Conservation (phyloP, 371 early-diverging fungal species). For the Rhizopus microsporus region DNA sequence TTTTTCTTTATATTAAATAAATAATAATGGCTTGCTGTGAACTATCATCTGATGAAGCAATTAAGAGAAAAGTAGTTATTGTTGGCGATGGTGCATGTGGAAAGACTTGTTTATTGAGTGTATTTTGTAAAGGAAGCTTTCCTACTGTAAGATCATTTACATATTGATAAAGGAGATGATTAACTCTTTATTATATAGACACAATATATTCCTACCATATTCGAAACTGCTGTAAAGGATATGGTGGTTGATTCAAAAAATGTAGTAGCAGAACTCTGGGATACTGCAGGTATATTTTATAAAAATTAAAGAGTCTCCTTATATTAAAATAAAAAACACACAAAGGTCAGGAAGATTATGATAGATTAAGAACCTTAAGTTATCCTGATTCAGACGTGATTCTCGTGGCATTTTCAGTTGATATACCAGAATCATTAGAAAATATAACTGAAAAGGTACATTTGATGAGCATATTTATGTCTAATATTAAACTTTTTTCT, state of each 20-base stretch:
- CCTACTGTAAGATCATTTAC: constrained; percentile 43
- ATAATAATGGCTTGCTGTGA: constrained; percentile 21
- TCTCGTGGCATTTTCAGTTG: constrained; percentile 58
- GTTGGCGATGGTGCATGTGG: constrained; percentile 76
- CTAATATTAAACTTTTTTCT: neutral
- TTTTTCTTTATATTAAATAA: constrained; percentile 8
- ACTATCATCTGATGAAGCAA: constrained; percentile 17
- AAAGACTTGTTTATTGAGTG: constrained; percentile 63
- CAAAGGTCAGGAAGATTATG: constrained; percentile 59
- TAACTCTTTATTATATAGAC: constrained; percentile 13
- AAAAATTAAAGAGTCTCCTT: constrained; percentile 25
- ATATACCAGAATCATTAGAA: constrained; percentile 58
- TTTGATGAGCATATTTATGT: neutral
- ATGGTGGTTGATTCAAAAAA: constrained; percentile 73
- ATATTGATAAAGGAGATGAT: neutral
- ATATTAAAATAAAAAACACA: neutral
- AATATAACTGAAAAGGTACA: constrained; percentile 51
- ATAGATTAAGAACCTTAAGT: constrained; percentile 53
- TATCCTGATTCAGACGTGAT: constrained; percentile 55
- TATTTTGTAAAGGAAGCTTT: constrained; percentile 58
- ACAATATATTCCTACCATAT: constrained; percentile 62
- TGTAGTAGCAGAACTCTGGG: constrained; percentile 80
- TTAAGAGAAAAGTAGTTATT: constrained; percentile 65
- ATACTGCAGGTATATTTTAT: constrained; percentile 67
- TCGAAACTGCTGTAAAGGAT: constrained; percentile 81